Evolutionary conservation across 73 alveolate genomes (phyloP).

Genomic region (Diophrys sp.): DNA sequence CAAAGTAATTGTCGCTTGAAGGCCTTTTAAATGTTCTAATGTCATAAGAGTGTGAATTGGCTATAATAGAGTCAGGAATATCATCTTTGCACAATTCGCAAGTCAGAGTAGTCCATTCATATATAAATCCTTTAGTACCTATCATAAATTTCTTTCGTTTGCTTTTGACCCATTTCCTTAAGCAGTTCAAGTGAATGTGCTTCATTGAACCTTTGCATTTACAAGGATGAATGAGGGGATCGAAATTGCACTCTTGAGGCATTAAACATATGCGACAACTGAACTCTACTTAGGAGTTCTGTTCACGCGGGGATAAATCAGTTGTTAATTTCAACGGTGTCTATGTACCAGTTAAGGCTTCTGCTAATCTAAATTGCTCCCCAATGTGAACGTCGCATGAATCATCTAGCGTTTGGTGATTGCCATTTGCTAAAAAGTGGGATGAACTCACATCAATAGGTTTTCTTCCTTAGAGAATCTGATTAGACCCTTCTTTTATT

Average conservation of each 20-base stretch:
- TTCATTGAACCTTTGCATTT: slow-evolving; percentile 61
- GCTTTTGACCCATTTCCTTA: slow-evolving; percentile 57
- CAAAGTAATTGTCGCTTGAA: not conserved
- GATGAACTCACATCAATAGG: no score
- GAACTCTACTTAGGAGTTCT: no score
- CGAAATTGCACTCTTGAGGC: not conserved
- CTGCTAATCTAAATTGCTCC: no score
- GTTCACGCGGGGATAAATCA: no score
- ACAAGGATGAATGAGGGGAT: slow-evolving; percentile 80
- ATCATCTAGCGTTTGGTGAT: no score
- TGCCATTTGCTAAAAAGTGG: no score
- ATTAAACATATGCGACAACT: no score
- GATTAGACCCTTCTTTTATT: no score
- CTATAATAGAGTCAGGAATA: not conserved
- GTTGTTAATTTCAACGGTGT: no score
- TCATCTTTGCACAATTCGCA: not conserved
- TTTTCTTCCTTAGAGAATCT: no score
- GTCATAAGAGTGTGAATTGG: not conserved
- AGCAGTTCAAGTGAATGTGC: slow-evolving; percentile 55
- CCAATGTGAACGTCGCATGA: no score
- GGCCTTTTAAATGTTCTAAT: not conserved
- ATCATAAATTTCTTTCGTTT: slow-evolving; percentile 28
- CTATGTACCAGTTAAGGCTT: no score
- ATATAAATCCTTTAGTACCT: not conserved
- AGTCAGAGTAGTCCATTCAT: not conserved